Percentiles rank a stretch among this genome's conserved stretches.
Conservation (phyloP, 352 stramenopile genomes). For the Globisporangium okanoganense region DNA sequence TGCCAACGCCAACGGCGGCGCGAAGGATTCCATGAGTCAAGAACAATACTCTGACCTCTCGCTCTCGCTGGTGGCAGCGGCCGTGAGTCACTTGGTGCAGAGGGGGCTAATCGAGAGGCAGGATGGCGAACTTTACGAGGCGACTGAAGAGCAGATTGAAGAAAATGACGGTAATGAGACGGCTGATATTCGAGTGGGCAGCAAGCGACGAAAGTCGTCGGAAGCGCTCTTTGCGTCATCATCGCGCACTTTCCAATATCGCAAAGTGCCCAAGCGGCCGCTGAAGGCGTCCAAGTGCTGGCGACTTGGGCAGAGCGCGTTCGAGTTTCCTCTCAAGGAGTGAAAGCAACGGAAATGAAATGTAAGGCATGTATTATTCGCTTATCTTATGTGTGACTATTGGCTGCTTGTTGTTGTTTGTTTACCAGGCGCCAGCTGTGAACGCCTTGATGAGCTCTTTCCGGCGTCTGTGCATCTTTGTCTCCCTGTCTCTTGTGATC, state of each 20-base stretch:
- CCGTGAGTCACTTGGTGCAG: constrained; percentile 49
- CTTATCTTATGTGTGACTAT: neutral
- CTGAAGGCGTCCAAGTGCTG: constrained; percentile 74
- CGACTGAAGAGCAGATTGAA: neutral
- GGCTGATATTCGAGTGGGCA: neutral
- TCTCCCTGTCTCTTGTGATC: constrained; percentile 25
- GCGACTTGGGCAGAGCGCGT: constrained; percentile 39
- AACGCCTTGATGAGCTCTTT: constrained; percentile 48
- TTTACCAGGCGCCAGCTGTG: constrained; percentile 23
- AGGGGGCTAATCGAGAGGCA: constrained; percentile 51
- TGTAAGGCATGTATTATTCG: constrained; percentile 21
- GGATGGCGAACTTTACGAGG: neutral
- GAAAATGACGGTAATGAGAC: constrained; percentile 3
- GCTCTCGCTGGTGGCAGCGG: constrained; percentile 49
- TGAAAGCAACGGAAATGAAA: constrained; percentile 15
- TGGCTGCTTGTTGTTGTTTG: neutral
- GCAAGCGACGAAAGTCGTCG: constrained; percentile 23
- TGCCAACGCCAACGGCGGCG: constrained; percentile 21
- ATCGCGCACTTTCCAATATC: constrained; percentile 26
- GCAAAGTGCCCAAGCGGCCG: constrained; percentile 60
- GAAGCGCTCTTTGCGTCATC: constrained; percentile 1
- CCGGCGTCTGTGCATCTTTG: constrained; percentile 32
- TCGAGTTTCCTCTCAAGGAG: constrained; percentile 30
- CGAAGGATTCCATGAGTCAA: constrained; percentile 2
- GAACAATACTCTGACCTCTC: constrained; percentile 20